Evolutionary conservation across 106 monocot species (phyloP).

Genomic region (Alisma plantagoaquatica): DNA sequence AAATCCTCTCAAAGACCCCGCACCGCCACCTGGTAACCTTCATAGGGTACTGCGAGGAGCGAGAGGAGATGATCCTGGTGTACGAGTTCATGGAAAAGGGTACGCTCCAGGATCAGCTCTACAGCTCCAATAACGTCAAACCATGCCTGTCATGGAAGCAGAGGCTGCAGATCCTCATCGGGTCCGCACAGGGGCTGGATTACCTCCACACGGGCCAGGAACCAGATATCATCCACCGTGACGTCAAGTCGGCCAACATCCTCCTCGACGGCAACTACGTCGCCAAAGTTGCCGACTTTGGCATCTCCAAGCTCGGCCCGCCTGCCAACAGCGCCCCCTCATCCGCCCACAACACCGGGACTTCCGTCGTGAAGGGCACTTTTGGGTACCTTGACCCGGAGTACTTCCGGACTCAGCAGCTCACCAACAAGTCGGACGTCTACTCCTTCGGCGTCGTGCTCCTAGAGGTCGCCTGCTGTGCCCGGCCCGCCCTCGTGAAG

Average conservation of each 20-base stretch:
- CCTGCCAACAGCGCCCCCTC: background rate
- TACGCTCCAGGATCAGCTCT: background rate
- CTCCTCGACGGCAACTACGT: background rate
- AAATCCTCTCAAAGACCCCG: background rate
- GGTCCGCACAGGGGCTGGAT: background rate
- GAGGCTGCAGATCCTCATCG: background rate
- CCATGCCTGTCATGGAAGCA: background rate
- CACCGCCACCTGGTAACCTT: background rate
- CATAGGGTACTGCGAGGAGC: background rate
- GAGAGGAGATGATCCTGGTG: background rate
- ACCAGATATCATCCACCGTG: background rate
- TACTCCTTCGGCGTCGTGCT: background rate
- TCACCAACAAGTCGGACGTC: background rate
- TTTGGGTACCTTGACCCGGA: background rate
- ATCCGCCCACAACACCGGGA: no score
- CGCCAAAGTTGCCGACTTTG: background rate
- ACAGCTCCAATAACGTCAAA: background rate
- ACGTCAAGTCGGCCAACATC: background rate
- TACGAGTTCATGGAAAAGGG: background rate
- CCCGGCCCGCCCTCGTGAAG: no score
- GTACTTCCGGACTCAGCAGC: background rate
- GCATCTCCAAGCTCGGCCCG: background rate
- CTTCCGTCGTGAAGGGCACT: background rate
- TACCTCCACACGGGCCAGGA: background rate
- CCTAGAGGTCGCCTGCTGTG: no score